Conservation (phyloP, 331 rosid species). For the Dryas integrifolia region DNA sequence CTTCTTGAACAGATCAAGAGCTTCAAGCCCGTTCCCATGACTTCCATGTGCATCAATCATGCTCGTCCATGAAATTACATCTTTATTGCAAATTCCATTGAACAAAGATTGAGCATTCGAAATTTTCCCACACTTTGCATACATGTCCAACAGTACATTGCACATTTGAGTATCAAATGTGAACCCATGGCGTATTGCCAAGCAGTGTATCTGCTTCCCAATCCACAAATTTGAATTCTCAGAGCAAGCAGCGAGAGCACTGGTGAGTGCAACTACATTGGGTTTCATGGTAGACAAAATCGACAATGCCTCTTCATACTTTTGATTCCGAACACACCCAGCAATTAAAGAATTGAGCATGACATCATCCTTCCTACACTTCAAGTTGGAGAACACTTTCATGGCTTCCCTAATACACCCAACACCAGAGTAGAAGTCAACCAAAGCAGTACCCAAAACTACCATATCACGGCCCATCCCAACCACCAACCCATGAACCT, state of each 20-base stretch:
- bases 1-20: constrained; percentile 40
- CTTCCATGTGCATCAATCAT: constrained; percentile 68
- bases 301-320: constrained; percentile 42
- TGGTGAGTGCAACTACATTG: constrained; percentile 56
- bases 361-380: constrained; percentile 41
- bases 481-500: constrained; percentile 67
- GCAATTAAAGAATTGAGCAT: constrained; percentile 53
- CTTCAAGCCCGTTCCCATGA: constrained; percentile 55
- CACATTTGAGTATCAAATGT: constrained; percentile 47
- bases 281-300: constrained; percentile 46
- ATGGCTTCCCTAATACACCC: constrained; percentile 49
- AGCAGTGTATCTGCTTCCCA: constrained; percentile 65
- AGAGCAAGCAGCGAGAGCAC: constrained; percentile 59
- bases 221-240: constrained; percentile 47
- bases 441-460: constrained; percentile 59
- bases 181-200: constrained; percentile 47
- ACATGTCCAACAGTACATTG: constrained; percentile 52
- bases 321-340: constrained; percentile 48
- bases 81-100: constrained; percentile 35
- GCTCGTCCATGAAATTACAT: constrained; percentile 59
- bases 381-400: constrained; percentile 42
- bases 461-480: constrained; percentile 53
- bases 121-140: constrained; percentile 60
- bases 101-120: constrained; percentile 41
- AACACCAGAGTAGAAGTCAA: constrained; percentile 53